Evolutionary conservation across 2,329 filamentous ascomycete genomes (phyloP).

Genomic region (Leptographium radiaticola): DNA sequence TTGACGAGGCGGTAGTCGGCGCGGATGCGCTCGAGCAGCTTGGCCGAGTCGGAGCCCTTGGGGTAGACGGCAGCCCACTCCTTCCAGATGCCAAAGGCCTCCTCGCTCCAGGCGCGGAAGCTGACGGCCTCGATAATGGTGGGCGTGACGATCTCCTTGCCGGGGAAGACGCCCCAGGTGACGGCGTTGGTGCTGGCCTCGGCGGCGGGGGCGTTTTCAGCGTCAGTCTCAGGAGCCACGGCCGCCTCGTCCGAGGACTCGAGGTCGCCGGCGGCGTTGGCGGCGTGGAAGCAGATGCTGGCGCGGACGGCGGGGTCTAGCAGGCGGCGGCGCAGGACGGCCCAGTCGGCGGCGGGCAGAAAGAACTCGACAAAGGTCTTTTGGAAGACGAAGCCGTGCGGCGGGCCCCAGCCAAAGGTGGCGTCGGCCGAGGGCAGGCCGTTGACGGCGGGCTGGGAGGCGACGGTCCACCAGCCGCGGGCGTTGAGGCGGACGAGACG

Average conservation of each 20-base stretch:
- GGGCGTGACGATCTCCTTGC: conserved; percentile 96
- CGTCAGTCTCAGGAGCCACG: no score
- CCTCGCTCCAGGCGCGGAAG: conserved; percentile 92
- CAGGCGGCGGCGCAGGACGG: conserved; percentile 50
- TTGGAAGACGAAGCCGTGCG: conserved; percentile 89
- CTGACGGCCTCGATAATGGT: conserved; percentile 97
- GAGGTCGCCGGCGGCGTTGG: conserved; percentile 67
- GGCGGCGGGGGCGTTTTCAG: conserved; percentile 8
- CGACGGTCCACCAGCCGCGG: conserved; percentile 90
- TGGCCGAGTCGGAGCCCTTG: conserved; percentile 56
- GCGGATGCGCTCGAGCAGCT: conserved; percentile 53
- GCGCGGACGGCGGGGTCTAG: conserved; percentile 41
- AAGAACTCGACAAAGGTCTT: conserved; percentile 98
- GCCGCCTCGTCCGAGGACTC: conserved; percentile 59
- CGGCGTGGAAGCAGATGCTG: conserved; percentile 76
- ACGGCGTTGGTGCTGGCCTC: conserved; percentile 71
- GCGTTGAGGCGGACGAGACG: conserved; percentile 65
- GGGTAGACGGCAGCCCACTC: conserved; percentile 89
- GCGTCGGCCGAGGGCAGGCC: conserved; percentile 63
- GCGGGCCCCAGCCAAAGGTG: conserved; percentile 87
- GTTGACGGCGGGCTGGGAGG: conserved; percentile 88
- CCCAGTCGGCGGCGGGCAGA: conserved; percentile 62
- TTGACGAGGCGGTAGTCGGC: conserved; percentile 81
- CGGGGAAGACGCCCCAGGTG: conserved; percentile 97
- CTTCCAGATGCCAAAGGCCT: conserved; percentile 88